phyloP scores from a whole-genome alignment of 1,284 basidiomycete species.

The Afroboletus lepidellus region DNA sequence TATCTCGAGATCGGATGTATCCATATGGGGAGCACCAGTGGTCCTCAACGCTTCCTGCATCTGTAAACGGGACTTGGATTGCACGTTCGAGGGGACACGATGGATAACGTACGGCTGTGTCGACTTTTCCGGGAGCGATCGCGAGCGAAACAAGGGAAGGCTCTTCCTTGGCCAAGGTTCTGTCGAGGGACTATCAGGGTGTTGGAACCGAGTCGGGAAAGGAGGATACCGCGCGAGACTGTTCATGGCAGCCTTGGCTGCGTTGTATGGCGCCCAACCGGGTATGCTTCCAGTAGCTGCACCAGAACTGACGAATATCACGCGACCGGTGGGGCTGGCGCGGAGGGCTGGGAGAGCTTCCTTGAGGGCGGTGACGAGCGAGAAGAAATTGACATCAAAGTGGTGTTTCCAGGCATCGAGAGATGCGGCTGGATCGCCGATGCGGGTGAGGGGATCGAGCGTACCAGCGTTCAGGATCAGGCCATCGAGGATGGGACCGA shows the following conservation, averaged over 20 bases:
- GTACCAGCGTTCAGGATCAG: conserved; percentile 80
- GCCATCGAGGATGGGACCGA: conserved; percentile 61
- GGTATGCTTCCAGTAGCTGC: conserved; percentile 66
- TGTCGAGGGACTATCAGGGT: conserved; percentile 31
- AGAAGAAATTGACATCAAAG: conserved; percentile 86
- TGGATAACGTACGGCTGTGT: conserved; percentile 54
- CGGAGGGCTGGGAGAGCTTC: conserved; percentile 67
- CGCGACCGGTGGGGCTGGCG: conserved; percentile 59
- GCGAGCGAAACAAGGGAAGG: conserved; percentile 70
- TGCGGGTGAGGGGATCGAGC: conserved; percentile 50
- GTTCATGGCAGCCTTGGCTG: conserved; percentile 84
- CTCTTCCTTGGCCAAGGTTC: conserved; percentile 84
- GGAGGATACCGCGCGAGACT: conserved; percentile 62
- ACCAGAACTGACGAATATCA: conserved; percentile 82
- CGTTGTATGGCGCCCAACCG: conserved; percentile 80
- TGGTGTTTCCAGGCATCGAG: conserved; percentile 58
- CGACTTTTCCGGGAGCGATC: conserved; percentile 82
- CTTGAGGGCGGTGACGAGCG: conserved; percentile 67
- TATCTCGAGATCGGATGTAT: conserved; percentile 46
- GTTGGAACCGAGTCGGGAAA: conserved; percentile 11
- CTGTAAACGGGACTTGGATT: conserved; percentile 37
- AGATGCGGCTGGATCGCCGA: conserved; percentile 37
- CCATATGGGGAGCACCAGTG: conserved; percentile 50
- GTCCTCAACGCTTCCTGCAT: conserved; percentile 65
- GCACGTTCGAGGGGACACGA: conserved; percentile 1